phyloP scores from a whole-genome alignment of 495 filamentous ascomycete species.

The Massariosphaeria phaeospora region DNA sequence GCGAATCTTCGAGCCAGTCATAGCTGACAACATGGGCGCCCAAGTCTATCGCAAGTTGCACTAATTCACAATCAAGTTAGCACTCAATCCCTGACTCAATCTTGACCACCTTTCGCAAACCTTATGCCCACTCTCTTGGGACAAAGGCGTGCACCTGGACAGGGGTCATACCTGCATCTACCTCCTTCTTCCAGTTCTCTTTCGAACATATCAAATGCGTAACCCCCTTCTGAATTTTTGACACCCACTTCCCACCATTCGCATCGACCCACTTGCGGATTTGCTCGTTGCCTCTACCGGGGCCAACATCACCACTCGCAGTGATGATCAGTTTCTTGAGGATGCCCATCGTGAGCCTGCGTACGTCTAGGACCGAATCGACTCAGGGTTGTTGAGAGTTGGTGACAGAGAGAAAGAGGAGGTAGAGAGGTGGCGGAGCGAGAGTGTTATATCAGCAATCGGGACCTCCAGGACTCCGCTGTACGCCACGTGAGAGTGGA shows the following conservation, averaged over 20 bases:
- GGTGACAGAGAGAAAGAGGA: too few relatives aligned
- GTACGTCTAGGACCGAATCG: too few relatives aligned
- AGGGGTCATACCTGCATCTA: slow-evolving; percentile 43
- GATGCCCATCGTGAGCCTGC: slow-evolving; percentile 31
- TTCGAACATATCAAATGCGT: slow-evolving; percentile 58
- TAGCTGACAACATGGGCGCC: slow-evolving; percentile 53
- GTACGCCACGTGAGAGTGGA: too few relatives aligned
- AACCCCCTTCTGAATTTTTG: slow-evolving; percentile 41
- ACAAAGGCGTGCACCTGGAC: not conserved
- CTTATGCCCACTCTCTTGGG: not conserved
- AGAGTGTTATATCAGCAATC: too few relatives aligned
- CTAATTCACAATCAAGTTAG: not conserved
- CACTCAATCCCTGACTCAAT: not conserved
- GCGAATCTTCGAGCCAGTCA: slow-evolving; percentile 59
- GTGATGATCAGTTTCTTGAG: slow-evolving; percentile 37
- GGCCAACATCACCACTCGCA: slow-evolving; percentile 46
- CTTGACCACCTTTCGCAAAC: not conserved
- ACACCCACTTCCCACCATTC: slow-evolving; percentile 49
- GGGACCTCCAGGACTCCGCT: too few relatives aligned
- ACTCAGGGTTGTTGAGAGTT: too few relatives aligned
- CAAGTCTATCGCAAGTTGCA: slow-evolving; percentile 38
- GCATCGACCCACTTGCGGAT: slow-evolving; percentile 52
- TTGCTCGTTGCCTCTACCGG: slow-evolving; percentile 37
- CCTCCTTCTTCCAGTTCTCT: slow-evolving; percentile 46
- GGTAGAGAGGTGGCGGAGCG: too few relatives aligned